These are phyloP conservation scores for Dryadomyces quercus-mongolicae DNA, from an alignment of 2,329 filamentous ascomycete species.

Conservation along the genomic window DNA sequence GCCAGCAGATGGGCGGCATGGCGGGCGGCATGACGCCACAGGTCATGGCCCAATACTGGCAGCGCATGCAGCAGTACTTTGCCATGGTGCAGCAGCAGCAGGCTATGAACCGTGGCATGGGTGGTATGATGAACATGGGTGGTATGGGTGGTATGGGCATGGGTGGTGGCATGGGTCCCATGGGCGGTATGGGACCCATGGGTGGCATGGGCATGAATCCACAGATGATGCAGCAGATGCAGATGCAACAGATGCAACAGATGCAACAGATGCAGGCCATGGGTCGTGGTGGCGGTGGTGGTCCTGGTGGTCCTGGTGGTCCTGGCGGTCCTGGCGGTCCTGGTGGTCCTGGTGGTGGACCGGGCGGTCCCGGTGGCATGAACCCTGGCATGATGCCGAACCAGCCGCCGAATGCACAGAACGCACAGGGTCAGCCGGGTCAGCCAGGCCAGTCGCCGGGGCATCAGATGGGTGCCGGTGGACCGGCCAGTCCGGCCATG, in stretches of 20 bases:
- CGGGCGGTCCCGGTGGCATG: constrained; percentile 22
- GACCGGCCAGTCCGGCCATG: not conserved
- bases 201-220: constrained; percentile 45
- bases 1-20: constrained; percentile 25
- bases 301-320: constrained; percentile 14
- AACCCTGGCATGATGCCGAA: constrained; percentile 43
- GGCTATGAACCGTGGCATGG: constrained; percentile 66
- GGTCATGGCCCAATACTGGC: constrained; percentile 97
- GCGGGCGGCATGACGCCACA: constrained; percentile 74
- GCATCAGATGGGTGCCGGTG: too few species aligned
- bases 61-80: constrained; percentile 97
- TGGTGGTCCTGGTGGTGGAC: constrained; percentile 16
- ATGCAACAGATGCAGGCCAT: constrained; percentile 25
- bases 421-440: constrained; percentile 22
- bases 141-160: not conserved
- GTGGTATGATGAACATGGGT: constrained; percentile 27
- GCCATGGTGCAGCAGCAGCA: constrained; percentile 89
- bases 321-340: constrained; percentile 23
- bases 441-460: constrained; percentile 9
- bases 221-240: constrained; percentile 65
- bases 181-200: constrained; percentile 14
- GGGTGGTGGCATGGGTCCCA: constrained; percentile 38
- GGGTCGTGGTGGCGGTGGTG: constrained; percentile 20
- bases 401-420: constrained; percentile 28
- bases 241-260: constrained; percentile 52